Base-by-base conservation (phyloP, 257 asterid species). In the Nicotiana attenuata region DNA sequence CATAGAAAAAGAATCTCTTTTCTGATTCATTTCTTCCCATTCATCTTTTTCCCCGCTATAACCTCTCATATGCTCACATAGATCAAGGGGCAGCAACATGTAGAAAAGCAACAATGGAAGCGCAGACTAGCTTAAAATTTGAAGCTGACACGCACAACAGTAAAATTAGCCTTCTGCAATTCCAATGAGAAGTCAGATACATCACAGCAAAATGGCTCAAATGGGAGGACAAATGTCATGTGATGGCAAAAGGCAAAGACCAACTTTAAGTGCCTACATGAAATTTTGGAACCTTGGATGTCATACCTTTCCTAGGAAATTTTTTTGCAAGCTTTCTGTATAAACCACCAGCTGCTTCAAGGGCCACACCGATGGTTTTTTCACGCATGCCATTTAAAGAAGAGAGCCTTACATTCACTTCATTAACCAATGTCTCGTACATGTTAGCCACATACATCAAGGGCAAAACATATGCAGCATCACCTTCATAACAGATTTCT, bases 311-410 rank as follows among this genome's bases (percentile, higher is more conserved):
- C 82, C 90, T 87, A 0, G 99, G 99, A 88, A 91, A 96, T 83
- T 94, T 96, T 86, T 92, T 93, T 1, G 97, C 93, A 65, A 94
- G 98, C 90, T 93, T 96, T 86, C 99, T 90, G 82, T 96, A 96
- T 89, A 96, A 87, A 60, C 99, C 99, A 87, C 99, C 99, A 78
- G 99, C 92, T 47, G 98, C 99, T 92, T 96, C 99, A 84, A 96
- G 99, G 88, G 99, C 98, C 80, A 94, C 97, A 15, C 98, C 98
- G 56, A 96, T 92, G 77, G 95, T 90, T 86, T 94, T 96, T 64
- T 96, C 99, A 26, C 96, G 97, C 86, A 93, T 92, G 65, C 93
- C 93, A 87, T 87, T 92, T 80, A 93, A 63, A 69, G 97, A 89
- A 81, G 94, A 87, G 76, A 96, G 86, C 87, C 97, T 96, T 82